Base-by-base conservation (phyloP, 768 basidiomycete species). In the Auriscalpium orientale region DNA sequence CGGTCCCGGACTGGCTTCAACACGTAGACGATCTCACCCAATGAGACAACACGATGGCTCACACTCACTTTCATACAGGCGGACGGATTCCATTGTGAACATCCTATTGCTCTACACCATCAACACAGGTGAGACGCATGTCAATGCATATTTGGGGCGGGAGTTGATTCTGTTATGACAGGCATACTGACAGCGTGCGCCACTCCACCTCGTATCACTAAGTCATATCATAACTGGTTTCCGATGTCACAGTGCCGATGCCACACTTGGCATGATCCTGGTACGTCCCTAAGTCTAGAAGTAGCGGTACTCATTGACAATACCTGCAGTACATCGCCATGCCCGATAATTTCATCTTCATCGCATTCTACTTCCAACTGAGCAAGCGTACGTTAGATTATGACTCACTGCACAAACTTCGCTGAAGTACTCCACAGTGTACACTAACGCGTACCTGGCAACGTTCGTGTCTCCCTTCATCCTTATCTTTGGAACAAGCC, bases 391-490 rank as follows among this genome's bases (percentile, higher is more conserved):
- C 59, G 80, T 58, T 5, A 13, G 18, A 36, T 33, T n/a, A 45
- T 36, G 8, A 36, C 33, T 46, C 45, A n/a, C 9, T 18, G 20
- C 8, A 11, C 9, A 8, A 18, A 37, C 33, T 13, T 11, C 52
- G 15, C n/a, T 43, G 43, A 50, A n/a, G 28, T 44, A 10, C 28
- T 21, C 22, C 45, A 34, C 49, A 83, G 79, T 83, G 22, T 83
- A 82, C 59, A 69, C 78, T 13, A 82, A 82, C 58, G 78, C 81
- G 8, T 81, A 81, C 61, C 72, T 84, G 8, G 79, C 81, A 5
- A 72, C 68, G 67, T 71, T 54, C 54, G 67, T 63, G 11, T 33
- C 49, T 35, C 46, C 4, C 15, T 8, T n/a, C 13, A 28, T 28
- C 28, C 28, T 28, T 5, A 5, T 28, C 28, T 4, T 28, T 28